These are phyloP conservation scores for Fusarium hainanense DNA, from an alignment of 2,329 filamentous ascomycete genomes.

Conservation along the genomic window DNA sequence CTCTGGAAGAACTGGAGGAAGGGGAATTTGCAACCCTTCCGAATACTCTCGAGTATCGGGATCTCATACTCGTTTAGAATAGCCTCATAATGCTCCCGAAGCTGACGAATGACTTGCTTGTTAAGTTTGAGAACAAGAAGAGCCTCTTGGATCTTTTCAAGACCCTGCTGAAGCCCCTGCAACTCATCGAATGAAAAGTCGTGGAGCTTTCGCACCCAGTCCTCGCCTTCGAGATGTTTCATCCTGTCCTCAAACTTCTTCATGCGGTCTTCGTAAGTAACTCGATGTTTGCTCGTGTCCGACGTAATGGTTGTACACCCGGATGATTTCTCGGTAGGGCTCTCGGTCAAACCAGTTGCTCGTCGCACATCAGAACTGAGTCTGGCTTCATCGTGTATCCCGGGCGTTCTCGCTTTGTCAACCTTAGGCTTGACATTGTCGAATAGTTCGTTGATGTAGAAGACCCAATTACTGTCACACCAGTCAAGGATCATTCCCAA, in stretches of 20 bases:
- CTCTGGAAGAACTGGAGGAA: not conserved
- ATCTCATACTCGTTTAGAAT: conserved; percentile 7
- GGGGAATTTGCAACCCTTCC: not conserved
- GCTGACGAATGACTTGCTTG: conserved; percentile 16
- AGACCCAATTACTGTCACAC: conserved; percentile 33
- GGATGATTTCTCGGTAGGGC: not conserved
- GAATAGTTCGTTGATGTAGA: conserved; percentile 26
- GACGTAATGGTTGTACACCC: not conserved
- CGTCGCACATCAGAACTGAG: not conserved
- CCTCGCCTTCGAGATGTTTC: not conserved
- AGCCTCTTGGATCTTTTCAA: conserved; percentile 23
- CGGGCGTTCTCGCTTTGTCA: conserved; percentile 1
- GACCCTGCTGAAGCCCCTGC: conserved; percentile 2
- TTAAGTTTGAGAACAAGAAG: conserved; percentile 28
- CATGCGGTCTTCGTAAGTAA: not conserved
- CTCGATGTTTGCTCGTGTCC: not conserved
- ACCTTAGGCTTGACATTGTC: not conserved
- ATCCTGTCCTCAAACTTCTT: not conserved
- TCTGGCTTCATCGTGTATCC: not conserved
- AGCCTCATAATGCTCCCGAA: conserved; percentile 24
- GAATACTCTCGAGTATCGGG: conserved; percentile 2
- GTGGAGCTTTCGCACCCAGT: not conserved
- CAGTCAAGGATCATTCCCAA: conserved; percentile 24
- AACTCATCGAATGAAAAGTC: conserved; percentile 15
- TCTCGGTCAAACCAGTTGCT: not conserved